Evolutionary conservation across 805 yeast genomes (phyloP).

Genomic region (Tetrapisispora taiwanensis): DNA sequence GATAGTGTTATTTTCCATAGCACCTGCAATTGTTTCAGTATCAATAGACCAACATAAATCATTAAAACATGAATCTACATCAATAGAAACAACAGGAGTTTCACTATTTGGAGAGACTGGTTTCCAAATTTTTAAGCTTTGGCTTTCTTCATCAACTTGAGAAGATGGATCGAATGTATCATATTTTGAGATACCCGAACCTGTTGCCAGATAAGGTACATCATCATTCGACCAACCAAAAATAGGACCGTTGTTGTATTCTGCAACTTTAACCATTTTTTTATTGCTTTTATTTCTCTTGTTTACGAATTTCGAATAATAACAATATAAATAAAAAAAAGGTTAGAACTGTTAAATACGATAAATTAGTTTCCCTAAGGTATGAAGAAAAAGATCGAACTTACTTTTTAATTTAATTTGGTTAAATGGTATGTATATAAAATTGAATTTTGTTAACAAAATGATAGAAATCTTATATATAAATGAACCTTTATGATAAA

Average conservation of each 20-base stretch:
- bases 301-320: too few species aligned
- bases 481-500: too few species aligned
- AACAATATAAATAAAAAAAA: neutral
- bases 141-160: slow-evolving; percentile 20
- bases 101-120: slow-evolving; percentile 35
- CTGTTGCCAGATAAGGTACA: slow-evolving; percentile 73
- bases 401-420: too few species aligned
- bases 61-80: slow-evolving; percentile 54
- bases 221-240: slow-evolving; percentile 86
- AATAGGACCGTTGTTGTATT: slow-evolving; percentile 75
- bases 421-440: too few species aligned
- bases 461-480: too few species aligned
- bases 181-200: slow-evolving; percentile 42
- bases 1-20: slow-evolving; percentile 70
- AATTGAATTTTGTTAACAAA: too few species aligned
- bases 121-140: slow-evolving; percentile 73
- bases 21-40: slow-evolving; percentile 70
- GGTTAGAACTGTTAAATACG: neutral
- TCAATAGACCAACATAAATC: slow-evolving; percentile 75
- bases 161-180: neutral
- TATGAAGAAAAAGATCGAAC: too few species aligned
- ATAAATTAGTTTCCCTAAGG: too few species aligned
- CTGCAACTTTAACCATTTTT: slow-evolving; percentile 70
- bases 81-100: slow-evolving; percentile 34
- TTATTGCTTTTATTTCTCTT: neutral